Base-by-base conservation (phyloP, 202 grass and related monocot genomes). In the Tripidium arundinaceum region DNA sequence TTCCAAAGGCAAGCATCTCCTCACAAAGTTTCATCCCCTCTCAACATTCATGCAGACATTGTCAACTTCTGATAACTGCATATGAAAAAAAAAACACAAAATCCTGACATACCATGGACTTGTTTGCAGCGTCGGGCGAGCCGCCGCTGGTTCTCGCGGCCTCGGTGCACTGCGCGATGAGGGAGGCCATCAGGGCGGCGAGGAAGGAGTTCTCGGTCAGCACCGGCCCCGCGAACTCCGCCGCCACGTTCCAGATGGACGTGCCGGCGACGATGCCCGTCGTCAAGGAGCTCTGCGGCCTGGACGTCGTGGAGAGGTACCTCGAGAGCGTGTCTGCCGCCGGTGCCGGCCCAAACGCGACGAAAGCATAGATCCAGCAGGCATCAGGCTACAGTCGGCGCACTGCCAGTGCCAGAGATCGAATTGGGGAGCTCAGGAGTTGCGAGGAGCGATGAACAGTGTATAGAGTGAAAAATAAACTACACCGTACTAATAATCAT, bases 101-200 rank as follows among this genome's bases (percentile, higher is more conserved):
- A n/a, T n/a, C n/a, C n/a, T 78, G 22, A 28, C 0, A 0, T 26
- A 37, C 13, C 15, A 5, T 11, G 31, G 12, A 14, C 27, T n/a
- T 57, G 77, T 65, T n/a, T 62, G 85, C 86, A 97, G 94, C 94
- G 12, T 97, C 94, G 4, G 94, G 91, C 1, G 91, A 97, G 72
- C 91, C 94, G 2, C 94, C 94, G 1, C 86, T 97, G 50, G 82
- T 97, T 71, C 89, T 97, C 7, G 91, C 94, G n/a, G 43, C 89
- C 58, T 94, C 94, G 9, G 94, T 94, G 80, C 94, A 97, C 74
- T 97, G 94, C 45, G 94, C 94, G 16, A 88, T 90, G 82, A 79
- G 91, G 81, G 94, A 97, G 75, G 94, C 94, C 49, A 94, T 97
- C 54, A 85, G 94, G 55, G 91, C 91, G 0, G 83, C 89, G 5